A percentile compares a stretch with the other conserved stretches of the same genome.
Evolutionary conservation across 2,329 filamentous ascomycete genomes (phyloP).

Genomic region (Sporothrix sp.): DNA sequence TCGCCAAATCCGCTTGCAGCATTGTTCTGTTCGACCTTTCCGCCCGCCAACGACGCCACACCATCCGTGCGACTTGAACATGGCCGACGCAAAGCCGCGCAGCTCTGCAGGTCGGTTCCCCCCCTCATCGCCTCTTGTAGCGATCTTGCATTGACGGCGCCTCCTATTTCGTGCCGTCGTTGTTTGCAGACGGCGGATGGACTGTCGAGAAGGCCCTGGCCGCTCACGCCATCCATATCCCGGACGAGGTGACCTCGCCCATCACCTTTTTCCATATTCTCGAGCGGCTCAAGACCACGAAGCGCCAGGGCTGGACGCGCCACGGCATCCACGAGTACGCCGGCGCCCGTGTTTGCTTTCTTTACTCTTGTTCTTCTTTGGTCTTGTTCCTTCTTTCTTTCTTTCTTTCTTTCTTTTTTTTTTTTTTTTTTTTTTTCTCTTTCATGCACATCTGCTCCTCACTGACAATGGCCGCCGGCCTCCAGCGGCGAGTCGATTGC

Average conservation of each 20-base stretch:
- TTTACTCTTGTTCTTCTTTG: too few species aligned
- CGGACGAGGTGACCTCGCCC: conserved; percentile 58
- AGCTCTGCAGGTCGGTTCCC: background rate
- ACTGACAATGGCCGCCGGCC: background rate
- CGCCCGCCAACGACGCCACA: background rate
- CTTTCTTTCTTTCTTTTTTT: too few species aligned
- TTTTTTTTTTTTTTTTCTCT: background rate
- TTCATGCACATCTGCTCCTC: background rate
- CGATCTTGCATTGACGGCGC: too few species aligned
- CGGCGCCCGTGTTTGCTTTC: too few species aligned
- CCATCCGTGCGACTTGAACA: background rate
- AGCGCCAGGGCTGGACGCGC: conserved; percentile 89
- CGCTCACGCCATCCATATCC: conserved; percentile 34
- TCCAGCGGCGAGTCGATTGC: conserved; percentile 74
- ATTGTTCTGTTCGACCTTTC: too few species aligned
- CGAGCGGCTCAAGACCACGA: conserved; percentile 89
- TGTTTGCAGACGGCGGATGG: conserved; percentile 40
- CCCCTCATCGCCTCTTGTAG: background rate
- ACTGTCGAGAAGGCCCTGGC: conserved; percentile 52
- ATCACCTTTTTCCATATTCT: conserved; percentile 91
- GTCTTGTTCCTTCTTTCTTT: too few species aligned
- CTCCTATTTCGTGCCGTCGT: too few species aligned
- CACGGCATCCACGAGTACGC: conserved; percentile 54
- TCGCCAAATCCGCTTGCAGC: too few species aligned
- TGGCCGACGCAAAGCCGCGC: background rate